phyloP scores from a whole-genome alignment of 2,329 filamentous ascomycete genomes.

The Pyrenophora graminea region DNA sequence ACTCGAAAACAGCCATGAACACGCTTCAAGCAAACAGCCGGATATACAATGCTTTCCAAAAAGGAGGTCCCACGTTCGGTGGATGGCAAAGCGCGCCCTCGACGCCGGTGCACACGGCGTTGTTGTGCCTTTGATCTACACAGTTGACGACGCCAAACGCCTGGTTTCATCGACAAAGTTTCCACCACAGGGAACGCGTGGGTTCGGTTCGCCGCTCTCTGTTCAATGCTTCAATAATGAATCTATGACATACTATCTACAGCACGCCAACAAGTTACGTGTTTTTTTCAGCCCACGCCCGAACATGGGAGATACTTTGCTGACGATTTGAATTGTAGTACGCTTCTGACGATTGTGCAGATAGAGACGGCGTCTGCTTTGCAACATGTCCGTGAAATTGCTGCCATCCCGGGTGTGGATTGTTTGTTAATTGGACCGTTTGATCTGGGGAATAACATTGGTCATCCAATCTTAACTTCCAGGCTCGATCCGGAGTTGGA shows the following conservation, averaged over 20 bases:
- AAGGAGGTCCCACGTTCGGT: slow-evolving; percentile 57
- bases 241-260: slow-evolving; percentile 54
- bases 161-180: slow-evolving; percentile 61
- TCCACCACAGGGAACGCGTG: slow-evolving; percentile 58
- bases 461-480: slow-evolving; percentile 54
- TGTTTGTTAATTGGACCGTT: slow-evolving; percentile 60
- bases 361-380: slow-evolving; percentile 52
- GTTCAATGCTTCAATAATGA: slow-evolving; percentile 53
- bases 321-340: slow-evolving; percentile 26
- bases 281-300: too few relatives aligned
- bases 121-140: slow-evolving; percentile 59
- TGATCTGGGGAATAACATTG: slow-evolving; percentile 63
- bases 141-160: slow-evolving; percentile 56
- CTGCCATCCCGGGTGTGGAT: slow-evolving; percentile 58
- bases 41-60: slow-evolving; percentile 56
- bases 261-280: slow-evolving; percentile 54
- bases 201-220: slow-evolving; percentile 61
- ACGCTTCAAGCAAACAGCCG: slow-evolving; percentile 60
- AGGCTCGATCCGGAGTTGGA: slow-evolving; percentile 57
- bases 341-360: slow-evolving; percentile 56
- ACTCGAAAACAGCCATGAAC: slow-evolving; percentile 36
- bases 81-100: slow-evolving; percentile 66
- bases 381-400: slow-evolving; percentile 52
- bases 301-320: too few relatives aligned
- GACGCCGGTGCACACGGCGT: slow-evolving; percentile 65